A percentile compares a stretch with the other conserved stretches of the same genome.
Evolutionary conservation across 1,139 yeast genomes (phyloP).

Genomic region (Blastobotrys indianensis): DNA sequence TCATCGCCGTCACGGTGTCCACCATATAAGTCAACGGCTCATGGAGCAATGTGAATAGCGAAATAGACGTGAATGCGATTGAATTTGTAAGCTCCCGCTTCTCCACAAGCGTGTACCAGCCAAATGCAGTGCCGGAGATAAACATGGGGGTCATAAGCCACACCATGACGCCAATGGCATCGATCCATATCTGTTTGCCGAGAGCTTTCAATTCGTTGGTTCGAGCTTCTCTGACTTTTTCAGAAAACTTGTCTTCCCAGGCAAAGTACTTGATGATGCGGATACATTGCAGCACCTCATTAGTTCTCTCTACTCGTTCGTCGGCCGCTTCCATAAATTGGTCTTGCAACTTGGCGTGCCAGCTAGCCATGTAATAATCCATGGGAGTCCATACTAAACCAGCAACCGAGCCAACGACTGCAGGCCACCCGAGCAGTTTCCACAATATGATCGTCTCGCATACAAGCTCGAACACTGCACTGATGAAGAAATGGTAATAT

Average conservation of each 20-base stretch:
- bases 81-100: constrained; percentile 75
- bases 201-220: constrained; percentile 62
- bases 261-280: constrained; percentile 92
- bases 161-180: constrained; percentile 59
- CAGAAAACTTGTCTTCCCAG: constrained; percentile 84
- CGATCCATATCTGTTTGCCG: constrained; percentile 52
- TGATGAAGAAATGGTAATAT: constrained; percentile 71
- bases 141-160: constrained; percentile 79
- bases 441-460: constrained; percentile 46
- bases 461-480: constrained; percentile 61
- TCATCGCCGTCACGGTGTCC: constrained; percentile 75
- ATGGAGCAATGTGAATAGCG: constrained; percentile 75
- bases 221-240: constrained; percentile 65
- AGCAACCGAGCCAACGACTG: constrained; percentile 69
- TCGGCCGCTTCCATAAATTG: constrained; percentile 73
- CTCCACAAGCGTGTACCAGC: constrained; percentile 66
- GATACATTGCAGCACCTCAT: constrained; percentile 89
- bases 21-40: constrained; percentile 82
- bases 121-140: constrained; percentile 73
- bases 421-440: constrained; percentile 73
- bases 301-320: constrained; percentile 81
- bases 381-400: constrained; percentile 64
- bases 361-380: constrained; percentile 59
- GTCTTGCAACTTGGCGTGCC: constrained; percentile 53
- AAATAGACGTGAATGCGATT: constrained; percentile 83